Conservation (phyloP, 2,329 filamentous ascomycete species). For the Hysterium pulicare region DNA sequence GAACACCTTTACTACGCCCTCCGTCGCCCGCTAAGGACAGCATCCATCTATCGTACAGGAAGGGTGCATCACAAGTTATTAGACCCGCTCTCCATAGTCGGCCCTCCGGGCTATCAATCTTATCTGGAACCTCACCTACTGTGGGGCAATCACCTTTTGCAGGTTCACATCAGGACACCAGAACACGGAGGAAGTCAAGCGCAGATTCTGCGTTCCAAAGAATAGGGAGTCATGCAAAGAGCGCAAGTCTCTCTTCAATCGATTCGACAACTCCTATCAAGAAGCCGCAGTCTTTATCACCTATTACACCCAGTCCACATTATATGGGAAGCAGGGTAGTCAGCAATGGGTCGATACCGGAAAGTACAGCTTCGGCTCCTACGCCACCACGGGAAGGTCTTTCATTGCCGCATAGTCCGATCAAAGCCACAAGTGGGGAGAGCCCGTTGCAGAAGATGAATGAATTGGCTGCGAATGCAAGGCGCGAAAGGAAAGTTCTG, state of each 20-base stretch:
- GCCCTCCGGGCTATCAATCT: slow-evolving; percentile 30
- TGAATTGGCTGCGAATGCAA: slow-evolving; percentile 81
- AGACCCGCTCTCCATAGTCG: slow-evolving; percentile 33
- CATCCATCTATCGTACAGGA: slow-evolving; percentile 49
- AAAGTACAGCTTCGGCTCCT: slow-evolving; percentile 24
- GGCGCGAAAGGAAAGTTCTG: slow-evolving; percentile 89
- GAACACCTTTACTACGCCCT: slow-evolving; percentile 29
- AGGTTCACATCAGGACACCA: neutral
- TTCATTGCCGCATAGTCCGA: slow-evolving; percentile 51
- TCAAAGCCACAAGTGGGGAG: slow-evolving; percentile 50
- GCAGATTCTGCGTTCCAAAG: slow-evolving; percentile 24
- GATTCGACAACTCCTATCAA: slow-evolving; percentile 38
- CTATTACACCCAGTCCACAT: slow-evolving; percentile 28
- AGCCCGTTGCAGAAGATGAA: slow-evolving; percentile 58
- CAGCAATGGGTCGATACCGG: slow-evolving; percentile 24
- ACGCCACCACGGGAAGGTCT: slow-evolving; percentile 19
- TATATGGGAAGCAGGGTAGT: slow-evolving; percentile 29
- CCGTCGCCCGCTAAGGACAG: slow-evolving; percentile 47
- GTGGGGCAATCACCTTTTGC: slow-evolving; percentile 14
- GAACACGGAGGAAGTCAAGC: slow-evolving; percentile 29
- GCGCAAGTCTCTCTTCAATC: slow-evolving; percentile 45
- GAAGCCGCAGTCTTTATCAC: slow-evolving; percentile 20
- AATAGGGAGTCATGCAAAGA: slow-evolving; percentile 36
- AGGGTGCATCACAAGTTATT: slow-evolving; percentile 49
- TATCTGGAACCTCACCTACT: slow-evolving; percentile 14